Percentiles rank a stretch among this genome's conserved stretches.
Conservation (phyloP, 768 basidiomycete genomes). For the Pleurotus cornucopiae region DNA sequence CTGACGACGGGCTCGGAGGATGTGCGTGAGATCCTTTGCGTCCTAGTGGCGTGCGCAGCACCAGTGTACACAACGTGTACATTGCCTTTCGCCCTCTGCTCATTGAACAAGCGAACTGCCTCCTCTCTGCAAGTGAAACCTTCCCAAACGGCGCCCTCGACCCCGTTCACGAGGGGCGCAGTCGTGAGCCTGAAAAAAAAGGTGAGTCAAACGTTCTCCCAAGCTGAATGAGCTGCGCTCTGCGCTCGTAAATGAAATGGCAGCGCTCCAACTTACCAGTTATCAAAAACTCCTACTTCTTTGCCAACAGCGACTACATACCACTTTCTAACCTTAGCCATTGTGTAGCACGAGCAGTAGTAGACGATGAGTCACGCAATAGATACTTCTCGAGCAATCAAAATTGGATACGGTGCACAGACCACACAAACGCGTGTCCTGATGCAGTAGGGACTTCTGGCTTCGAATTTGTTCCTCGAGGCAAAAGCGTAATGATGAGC, state of each 20-base stretch:
- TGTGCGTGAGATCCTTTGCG: background rate
- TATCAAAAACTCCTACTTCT: constrained; percentile 33
- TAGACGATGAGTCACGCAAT: background rate
- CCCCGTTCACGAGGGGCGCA: constrained; percentile 35
- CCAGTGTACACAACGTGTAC: constrained; percentile 19
- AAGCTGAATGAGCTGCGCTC: too few relatives aligned
- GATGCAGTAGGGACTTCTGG: too few relatives aligned
- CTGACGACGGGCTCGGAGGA: background rate
- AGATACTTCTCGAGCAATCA: too few relatives aligned
- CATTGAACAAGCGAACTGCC: constrained; percentile 28
- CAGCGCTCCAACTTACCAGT: constrained; percentile 25
- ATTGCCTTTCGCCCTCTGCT: constrained; percentile 23
- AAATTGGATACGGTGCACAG: too few relatives aligned
- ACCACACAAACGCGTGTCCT: too few relatives aligned
- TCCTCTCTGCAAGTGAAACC: constrained; percentile 38
- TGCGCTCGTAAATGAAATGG: too few relatives aligned
- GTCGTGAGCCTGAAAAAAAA: constrained; percentile 37
- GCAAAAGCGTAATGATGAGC: too few relatives aligned
- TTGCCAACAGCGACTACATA: constrained; percentile 37
- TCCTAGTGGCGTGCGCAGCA: too few relatives aligned
- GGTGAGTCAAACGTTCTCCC: background rate
- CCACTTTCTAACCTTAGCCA: constrained; percentile 31
- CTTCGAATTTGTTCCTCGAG: too few relatives aligned
- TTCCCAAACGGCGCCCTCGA: constrained; percentile 38
- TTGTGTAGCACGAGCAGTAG: constrained; percentile 10